These are phyloP conservation scores for Silene latifolia DNA, from an alignment of 148 eudicot genomes.

Conservation along the genomic window DNA sequence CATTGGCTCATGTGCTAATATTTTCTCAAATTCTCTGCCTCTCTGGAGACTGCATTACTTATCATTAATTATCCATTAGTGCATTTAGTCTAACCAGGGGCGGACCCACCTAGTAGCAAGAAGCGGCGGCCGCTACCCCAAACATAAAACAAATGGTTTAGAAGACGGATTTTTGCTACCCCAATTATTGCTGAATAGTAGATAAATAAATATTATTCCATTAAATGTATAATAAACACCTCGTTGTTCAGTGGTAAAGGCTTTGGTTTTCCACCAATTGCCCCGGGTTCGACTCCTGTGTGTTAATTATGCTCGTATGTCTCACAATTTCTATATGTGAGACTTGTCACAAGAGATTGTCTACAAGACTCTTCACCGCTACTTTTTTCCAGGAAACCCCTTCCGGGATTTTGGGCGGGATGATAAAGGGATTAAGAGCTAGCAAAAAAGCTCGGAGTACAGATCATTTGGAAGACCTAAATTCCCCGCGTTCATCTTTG, in stretches of 20 bases:
- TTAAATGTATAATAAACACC: too few species aligned
- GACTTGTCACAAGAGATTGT: not conserved
- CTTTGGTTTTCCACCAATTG: too few species aligned
- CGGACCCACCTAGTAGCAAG: too few species aligned
- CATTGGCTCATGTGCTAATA: slow-evolving; percentile 16
- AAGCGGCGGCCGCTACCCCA: too few species aligned
- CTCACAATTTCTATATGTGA: not conserved
- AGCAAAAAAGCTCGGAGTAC: slow-evolving; percentile 37
- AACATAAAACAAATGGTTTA: too few species aligned
- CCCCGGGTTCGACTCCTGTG: too few species aligned
- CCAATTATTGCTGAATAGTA: too few species aligned
- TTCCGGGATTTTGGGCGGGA: slow-evolving; percentile 57
- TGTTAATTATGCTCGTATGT: not conserved
- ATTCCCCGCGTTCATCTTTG: slow-evolving; percentile 37
- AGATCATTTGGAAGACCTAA: slow-evolving; percentile 33
- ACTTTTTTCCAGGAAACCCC: slow-evolving; percentile 36
- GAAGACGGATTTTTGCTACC: too few species aligned
- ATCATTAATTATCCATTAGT: too few species aligned
- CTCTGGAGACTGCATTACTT: too few species aligned
- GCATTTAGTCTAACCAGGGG: not conserved
- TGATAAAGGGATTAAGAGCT: slow-evolving; percentile 62
- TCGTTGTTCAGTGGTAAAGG: too few species aligned
- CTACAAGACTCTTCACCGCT: not conserved
- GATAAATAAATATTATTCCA: too few species aligned
- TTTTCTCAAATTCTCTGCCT: not conserved